A percentile compares a stretch with the other conserved stretches of the same genome.
Evolutionary conservation across 495 filamentous ascomycete species (phyloP).

Genomic region (Penicillium roqueforti): DNA sequence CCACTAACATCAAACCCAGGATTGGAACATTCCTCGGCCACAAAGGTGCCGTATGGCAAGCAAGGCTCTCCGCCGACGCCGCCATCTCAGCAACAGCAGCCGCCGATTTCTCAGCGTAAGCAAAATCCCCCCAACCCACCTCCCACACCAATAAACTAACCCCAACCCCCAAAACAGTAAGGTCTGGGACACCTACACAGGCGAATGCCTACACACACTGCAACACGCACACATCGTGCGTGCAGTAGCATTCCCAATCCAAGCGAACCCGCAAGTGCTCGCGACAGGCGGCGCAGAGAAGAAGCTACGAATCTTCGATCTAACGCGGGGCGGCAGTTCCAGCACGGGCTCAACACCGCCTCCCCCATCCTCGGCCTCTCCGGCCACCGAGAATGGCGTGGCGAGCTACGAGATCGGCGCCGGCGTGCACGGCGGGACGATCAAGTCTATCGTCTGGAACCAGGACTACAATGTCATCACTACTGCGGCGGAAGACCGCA

Average conservation of each 20-base stretch:
- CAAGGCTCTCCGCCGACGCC: conserved; percentile 82
- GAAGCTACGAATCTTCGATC: conserved; percentile 91
- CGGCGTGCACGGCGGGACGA: conserved; percentile 75
- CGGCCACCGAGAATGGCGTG: conserved; percentile 29
- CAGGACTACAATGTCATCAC: conserved; percentile 79
- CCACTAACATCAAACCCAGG: conserved; percentile 42
- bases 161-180: conserved; percentile 50
- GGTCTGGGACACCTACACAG: conserved; percentile 94
- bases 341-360: conserved; percentile 44
- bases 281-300: conserved; percentile 95
- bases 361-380: conserved; percentile 19
- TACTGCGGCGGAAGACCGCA: conserved; percentile 85
- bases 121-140: conserved; percentile 7
- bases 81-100: conserved; percentile 85
- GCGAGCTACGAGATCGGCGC: conserved; percentile 80
- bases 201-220: conserved; percentile 83
- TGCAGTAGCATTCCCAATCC: conserved; percentile 78
- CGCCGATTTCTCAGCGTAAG: conserved; percentile 92
- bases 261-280: conserved; percentile 69
- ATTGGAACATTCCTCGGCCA: conserved; percentile 98
- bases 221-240: conserved; percentile 93
- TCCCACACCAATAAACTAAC: conserved; percentile 3
- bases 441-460: conserved; percentile 94
- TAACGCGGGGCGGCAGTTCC: conserved; percentile 44
- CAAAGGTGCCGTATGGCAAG: conserved; percentile 97